Conservation (phyloP, 2,329 filamentous ascomycete genomes). For the Colletotrichum falcatum region DNA sequence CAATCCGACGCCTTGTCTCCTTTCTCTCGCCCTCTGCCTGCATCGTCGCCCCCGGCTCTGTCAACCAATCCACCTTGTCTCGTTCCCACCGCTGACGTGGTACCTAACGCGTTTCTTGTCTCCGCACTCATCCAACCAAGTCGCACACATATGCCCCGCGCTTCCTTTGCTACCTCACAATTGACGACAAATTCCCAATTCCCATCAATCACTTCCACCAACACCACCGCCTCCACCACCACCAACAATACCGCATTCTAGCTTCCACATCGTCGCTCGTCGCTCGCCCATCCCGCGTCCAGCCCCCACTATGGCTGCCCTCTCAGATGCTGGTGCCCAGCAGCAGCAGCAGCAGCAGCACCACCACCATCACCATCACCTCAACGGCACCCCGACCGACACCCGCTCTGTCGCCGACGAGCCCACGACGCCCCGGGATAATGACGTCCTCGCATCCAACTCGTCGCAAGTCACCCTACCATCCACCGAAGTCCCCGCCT, state of each 20-base stretch:
- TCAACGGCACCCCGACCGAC: constrained; percentile 46
- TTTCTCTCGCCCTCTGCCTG: neutral
- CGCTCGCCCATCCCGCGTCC: neutral
- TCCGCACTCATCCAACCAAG: constrained; percentile 16
- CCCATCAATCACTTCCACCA: neutral
- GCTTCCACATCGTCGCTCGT: constrained; percentile 6
- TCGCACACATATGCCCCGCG: constrained; percentile 17
- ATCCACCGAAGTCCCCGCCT: constrained; percentile 67
- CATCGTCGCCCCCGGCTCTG: constrained; percentile 16
- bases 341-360: constrained; percentile 42
- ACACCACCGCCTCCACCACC: neutral
- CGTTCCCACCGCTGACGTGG: constrained; percentile 38
- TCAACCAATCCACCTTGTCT: constrained; percentile 17
- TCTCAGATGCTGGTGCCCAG: constrained; percentile 50
- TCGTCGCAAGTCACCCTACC: constrained; percentile 67
- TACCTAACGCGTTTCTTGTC: constrained; percentile 28
- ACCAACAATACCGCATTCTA: neutral
- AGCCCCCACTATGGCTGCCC: constrained; percentile 50
- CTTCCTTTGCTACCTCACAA: constrained; percentile 5
- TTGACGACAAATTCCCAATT: neutral
- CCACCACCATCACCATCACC: constrained; percentile 15
- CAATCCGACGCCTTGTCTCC: neutral
- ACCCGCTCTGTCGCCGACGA: constrained; percentile 46
- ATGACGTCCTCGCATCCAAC: constrained; percentile 44
- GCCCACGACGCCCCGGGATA: constrained; percentile 50